Base-by-base conservation (phyloP, 495 filamentous ascomycete genomes). In the Penicillium arizonense region DNA sequence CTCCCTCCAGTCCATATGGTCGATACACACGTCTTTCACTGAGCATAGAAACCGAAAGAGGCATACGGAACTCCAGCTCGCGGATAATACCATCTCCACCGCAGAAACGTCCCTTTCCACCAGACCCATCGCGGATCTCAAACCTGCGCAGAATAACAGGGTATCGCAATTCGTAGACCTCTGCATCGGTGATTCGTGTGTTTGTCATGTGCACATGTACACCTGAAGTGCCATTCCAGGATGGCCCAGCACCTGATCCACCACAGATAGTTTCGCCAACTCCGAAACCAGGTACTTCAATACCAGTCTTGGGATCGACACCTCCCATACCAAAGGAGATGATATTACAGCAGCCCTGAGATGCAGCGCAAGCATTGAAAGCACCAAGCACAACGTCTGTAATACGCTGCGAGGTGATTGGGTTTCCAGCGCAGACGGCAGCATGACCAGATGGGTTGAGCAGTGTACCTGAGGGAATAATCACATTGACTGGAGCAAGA, bases 121-220 rank as follows among this genome's bases (percentile, higher is more conserved):
- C 73, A 43, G 81, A 85, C 0, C 82, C 83, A 84, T 89, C 23
- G 82, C 91, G 77, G 28, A 97, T 78, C 0, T 81, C 82, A 63
- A 93, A 95, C 62, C 89, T 82, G 2, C 87, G 76, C n/a, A 96
- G 73, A 9, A 96, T 62, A 2, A 95, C 87, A 0, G 91, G 91
- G 60, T 95, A 96, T 13, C 91, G 77, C 0, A 89, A 74, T 69
- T 96, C 91, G 62, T 94, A 90, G 13, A 94, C 79, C 59, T 96
- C 91, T 0, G 88, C 76, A 73, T 96, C 91, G 1, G 91, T 96
- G 64, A 96, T 96, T 4, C 90, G 81, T 7, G 91, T 96, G 63
- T 96, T 96, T 8, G 90, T 96, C 90, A 95, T 95, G 70, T 96
- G 91, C 35, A 80, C 83, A 66, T 96, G 91, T 41, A 96, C 90